Evolutionary conservation across 129 eudicot genomes (phyloP).

Genomic region (Gnaphalium uliginosum): DNA sequence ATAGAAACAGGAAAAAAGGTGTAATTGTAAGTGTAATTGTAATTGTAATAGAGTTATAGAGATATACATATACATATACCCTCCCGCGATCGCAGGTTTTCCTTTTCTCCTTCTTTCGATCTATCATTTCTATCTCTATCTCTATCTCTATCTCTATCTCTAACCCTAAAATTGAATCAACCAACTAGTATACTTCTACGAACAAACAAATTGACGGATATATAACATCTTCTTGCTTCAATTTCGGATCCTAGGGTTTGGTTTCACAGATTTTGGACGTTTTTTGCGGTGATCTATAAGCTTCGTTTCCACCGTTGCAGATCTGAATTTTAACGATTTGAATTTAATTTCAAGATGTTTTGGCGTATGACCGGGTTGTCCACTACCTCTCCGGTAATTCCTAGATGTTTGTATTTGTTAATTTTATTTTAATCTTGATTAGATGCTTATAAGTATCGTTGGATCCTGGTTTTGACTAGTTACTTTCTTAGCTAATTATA

Average conservation of each 20-base stretch:
- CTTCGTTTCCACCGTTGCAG: conserved; percentile 40
- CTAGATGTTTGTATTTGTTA: background rate
- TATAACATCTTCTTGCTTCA: conserved; percentile 18
- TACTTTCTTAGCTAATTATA: conserved; percentile 13
- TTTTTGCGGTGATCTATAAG: conserved; percentile 26
- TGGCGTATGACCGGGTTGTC: conserved; percentile 97
- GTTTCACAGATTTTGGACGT: conserved; percentile 23
- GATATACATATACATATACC: background rate
- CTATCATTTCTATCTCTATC: background rate
- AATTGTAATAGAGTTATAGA: conserved; percentile 26
- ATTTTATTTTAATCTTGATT: background rate
- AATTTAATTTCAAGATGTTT: conserved; percentile 53
- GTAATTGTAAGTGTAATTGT: background rate
- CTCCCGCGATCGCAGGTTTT: conserved; percentile 28
- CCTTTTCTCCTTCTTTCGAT: conserved; percentile 1
- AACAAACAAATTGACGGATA: conserved; percentile 1
- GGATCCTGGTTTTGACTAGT: conserved; percentile 31
- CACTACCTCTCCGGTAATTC: conserved; percentile 85
- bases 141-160: conserved; percentile 13
- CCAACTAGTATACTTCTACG: background rate
- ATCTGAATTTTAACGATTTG: conserved; percentile 43
- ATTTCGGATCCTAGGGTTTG: conserved; percentile 38
- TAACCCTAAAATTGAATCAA: conserved; percentile 15
- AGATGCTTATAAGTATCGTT: conserved; percentile 19
- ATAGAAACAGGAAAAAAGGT: background rate